These are phyloP conservation scores for Punctularia strigosozonata DNA, from an alignment of 768 basidiomycete species.

Conservation along the genomic window DNA sequence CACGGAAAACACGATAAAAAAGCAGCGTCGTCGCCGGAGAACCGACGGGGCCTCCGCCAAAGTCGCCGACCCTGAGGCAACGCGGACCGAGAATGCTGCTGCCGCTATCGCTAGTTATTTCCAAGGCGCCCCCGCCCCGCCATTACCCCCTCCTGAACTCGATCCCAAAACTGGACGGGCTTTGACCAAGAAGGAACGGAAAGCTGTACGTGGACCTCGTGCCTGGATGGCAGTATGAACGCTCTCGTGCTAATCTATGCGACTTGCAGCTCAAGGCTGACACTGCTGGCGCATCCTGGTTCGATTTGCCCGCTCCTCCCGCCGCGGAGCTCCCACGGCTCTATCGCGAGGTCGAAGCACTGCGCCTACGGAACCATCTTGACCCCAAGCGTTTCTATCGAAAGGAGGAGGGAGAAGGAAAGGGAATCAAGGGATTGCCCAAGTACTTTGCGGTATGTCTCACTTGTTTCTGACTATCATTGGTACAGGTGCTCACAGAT, in stretches of 20 bases:
- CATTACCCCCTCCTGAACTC: conserved; percentile 47
- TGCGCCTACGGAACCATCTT: conserved; percentile 76
- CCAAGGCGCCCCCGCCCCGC: conserved; percentile 53
- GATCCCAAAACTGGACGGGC: conserved; percentile 52
- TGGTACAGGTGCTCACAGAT: conserved; percentile 5
- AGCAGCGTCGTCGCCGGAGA: too few species aligned
- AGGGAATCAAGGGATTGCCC: conserved; percentile 73
- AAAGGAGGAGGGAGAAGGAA: conserved; percentile 78
- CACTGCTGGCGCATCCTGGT: conserved; percentile 78
- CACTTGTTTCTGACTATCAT: conserved; percentile 4
- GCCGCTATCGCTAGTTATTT: conserved; percentile 30
- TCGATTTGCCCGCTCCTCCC: conserved; percentile 74
- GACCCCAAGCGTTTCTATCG: conserved; percentile 89
- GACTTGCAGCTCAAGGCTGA: conserved; percentile 44
- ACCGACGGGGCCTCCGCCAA: conserved; percentile 33
- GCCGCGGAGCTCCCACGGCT: conserved; percentile 71
- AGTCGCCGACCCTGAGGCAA: conserved; percentile 52
- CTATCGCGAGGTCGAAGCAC: conserved; percentile 77
- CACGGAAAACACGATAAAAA: too few species aligned
- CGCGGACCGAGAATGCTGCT: conserved; percentile 38
- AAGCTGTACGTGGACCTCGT: conserved; percentile 37
- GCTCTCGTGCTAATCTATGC: neutral
- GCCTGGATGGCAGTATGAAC: too few species aligned
- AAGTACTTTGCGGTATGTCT: conserved; percentile 79
- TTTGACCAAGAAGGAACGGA: conserved; percentile 61